Evolutionary conservation across 768 basidiomycete species (phyloP).

Genomic region (Mycena maculata): DNA sequence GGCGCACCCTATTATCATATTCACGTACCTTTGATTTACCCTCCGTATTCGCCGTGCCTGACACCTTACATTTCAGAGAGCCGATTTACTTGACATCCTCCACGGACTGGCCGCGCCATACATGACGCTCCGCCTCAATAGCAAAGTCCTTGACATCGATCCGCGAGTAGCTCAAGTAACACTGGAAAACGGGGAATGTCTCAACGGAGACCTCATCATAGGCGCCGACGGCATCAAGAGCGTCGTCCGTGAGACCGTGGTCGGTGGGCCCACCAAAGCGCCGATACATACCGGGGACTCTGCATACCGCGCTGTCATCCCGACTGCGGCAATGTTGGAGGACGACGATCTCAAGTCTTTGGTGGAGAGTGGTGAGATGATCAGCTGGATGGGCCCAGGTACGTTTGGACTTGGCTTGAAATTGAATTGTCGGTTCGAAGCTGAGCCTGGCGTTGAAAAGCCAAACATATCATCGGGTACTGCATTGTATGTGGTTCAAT

Average conservation of each 20-base stretch:
- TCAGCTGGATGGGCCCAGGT: conserved; percentile 69
- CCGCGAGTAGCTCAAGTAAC: conserved; percentile 46
- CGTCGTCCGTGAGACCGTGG: conserved; percentile 57
- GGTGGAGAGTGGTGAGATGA: conserved; percentile 64
- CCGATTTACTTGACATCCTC: conserved; percentile 58
- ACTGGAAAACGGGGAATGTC: conserved; percentile 55
- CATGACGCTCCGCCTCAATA: conserved; percentile 49
- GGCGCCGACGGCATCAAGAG: conserved; percentile 67
- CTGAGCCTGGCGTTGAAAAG: neutral
- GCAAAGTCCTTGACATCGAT: conserved; percentile 47
- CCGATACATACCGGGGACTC: conserved; percentile 70
- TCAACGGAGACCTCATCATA: conserved; percentile 58
- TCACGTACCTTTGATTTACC: conserved; percentile 42
- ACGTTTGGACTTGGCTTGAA: neutral
- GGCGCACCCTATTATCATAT: conserved; percentile 50
- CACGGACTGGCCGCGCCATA: conserved; percentile 50
- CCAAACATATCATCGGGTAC: conserved; percentile 50
- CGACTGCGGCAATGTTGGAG: conserved; percentile 54
- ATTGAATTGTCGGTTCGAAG: neutral
- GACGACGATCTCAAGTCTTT: conserved; percentile 65
- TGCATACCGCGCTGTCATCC: conserved; percentile 68
- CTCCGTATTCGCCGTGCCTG: conserved; percentile 25
- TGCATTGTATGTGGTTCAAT: conserved; percentile 44
- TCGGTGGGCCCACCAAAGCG: conserved; percentile 56
- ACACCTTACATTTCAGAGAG: conserved; percentile 51